Evolutionary conservation across 257 asterid genomes (phyloP), one percentile per base, ranked within the genome.

Genomic region (Solanum clarkiae): DNA sequence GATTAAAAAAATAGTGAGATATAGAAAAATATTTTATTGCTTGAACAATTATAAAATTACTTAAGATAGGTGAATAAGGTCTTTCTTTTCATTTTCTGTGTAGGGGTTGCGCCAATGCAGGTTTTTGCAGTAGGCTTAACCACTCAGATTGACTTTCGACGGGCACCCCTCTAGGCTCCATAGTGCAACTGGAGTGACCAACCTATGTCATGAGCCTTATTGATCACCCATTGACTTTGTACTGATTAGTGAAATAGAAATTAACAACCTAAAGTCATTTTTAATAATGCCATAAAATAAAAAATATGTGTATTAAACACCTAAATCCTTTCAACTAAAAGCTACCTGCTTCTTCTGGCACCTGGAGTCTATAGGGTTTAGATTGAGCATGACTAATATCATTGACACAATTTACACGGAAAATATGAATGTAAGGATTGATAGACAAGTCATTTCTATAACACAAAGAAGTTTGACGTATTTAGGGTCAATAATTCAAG

Each of bases 41-140:
- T 63, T 63, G 15, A 60, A 60, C 13, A 60, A 0, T 11, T 60
- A 60, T 1, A 11, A 60, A 1, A 14, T 62, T 62, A 24, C 12
- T 26, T 26, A 24, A 65, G 13, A 65, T 13, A 14, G 1, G 36
- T 65, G 18, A 63, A 63, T 18, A 2, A 12, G n/a, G 65, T 59
- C 29, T 57, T 57, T 59, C 20, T 0, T 0, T 2, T 6, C 2
- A 0, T 20, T 8, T 59, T 59, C 9, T 12, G 10, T 0, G 26
- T 20, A 9, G 65, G 65, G 65, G 13, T 12, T 6, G 26, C 1
- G 1, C 65, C 26, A 57, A 20, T 57, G 6, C 7, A 57, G 13
- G 7, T 1, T 2, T 0, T 0, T 14, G 4, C 29, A 1, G 29
- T 59, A 10, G 4, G 29, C 10, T 59, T 14, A 20, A 0, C 13